Base-by-base conservation (phyloP, 148 eudicot species). In the Amaranthus palmeri region DNA sequence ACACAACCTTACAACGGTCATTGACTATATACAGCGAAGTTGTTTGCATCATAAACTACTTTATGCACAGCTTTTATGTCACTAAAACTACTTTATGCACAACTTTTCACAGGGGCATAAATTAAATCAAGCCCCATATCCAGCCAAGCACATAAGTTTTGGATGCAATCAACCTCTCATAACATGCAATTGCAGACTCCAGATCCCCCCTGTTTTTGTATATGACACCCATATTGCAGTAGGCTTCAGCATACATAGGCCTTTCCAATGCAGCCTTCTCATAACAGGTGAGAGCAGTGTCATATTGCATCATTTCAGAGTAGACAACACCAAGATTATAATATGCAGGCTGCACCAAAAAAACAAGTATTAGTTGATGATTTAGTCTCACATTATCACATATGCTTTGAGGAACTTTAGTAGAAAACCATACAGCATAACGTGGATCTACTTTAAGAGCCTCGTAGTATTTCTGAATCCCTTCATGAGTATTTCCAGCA, bases 201-300 rank as follows among this genome's bases (percentile, higher is more conserved):
- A 95, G 82, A 68, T 95, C 97, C 76, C 97, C 97, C 73, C 93
- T 85, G 76, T 95, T 95, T 81, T 95, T 95, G 85, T 72, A 95
- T 69, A 95, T 95, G 74, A 95, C 97, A 74, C 99, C 99, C 97
- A 95, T 95, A 78, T 95, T 95, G 86, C 99, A 95, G 78, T 89
- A 95, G 67, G 99, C 99, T 87, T 95, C 99, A 61, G 97, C 96
- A 86, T 95, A 95, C 97, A 95, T 92, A 58, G 99, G 99, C 77
- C 97, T 86, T 78, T 89, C 97, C 61, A 90, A 69, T 67, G 96
- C 99, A 79, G 97, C 99, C 85, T 87, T 95, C 79, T 95, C 97
- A 73, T 95, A 95, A 82, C 96, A 95, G 61, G 82, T 76, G 72
- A 95, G 97, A 67, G 97, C 99, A 68, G 84, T 78, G 69, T 95